These are phyloP conservation scores for Gamsiella multidivaricata DNA, from an alignment of 192 early-diverging fungal genomes.

Conservation along the genomic window DNA sequence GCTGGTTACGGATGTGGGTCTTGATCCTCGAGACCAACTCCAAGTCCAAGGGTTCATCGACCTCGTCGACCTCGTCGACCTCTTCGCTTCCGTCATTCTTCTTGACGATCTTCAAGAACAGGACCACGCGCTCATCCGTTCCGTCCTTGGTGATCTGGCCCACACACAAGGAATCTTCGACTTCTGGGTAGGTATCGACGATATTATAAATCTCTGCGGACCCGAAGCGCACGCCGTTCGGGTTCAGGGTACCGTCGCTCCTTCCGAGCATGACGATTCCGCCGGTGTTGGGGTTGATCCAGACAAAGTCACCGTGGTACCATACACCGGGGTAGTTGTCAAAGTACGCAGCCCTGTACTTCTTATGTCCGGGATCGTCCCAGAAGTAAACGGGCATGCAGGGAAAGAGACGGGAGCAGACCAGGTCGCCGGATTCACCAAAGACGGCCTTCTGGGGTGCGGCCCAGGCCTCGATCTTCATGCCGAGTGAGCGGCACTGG, in stretches of 20 bases:
- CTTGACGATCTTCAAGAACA: slow-evolving; percentile 89
- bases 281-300: slow-evolving; percentile 83
- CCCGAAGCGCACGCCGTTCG: slow-evolving; percentile 92
- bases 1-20: slow-evolving; percentile 78
- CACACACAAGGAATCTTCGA: slow-evolving; percentile 89
- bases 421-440: slow-evolving; percentile 87
- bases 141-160: slow-evolving; percentile 82
- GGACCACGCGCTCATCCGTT: slow-evolving; percentile 90
- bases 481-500: slow-evolving; percentile 91
- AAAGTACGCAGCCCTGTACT: slow-evolving; percentile 94
- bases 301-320: slow-evolving; percentile 97
- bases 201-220: slow-evolving; percentile 96
- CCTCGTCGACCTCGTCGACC: slow-evolving; percentile 68
- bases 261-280: slow-evolving; percentile 97
- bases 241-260: slow-evolving; percentile 93
- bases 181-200: slow-evolving; percentile 80
- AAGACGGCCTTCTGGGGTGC: slow-evolving; percentile 69
- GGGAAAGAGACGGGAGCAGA: slow-evolving; percentile 94
- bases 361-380: slow-evolving; percentile 74
- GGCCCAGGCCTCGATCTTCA: slow-evolving; percentile 94
- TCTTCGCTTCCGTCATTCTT: slow-evolving; percentile 64
- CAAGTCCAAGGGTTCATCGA: slow-evolving; percentile 68
- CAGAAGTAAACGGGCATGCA: slow-evolving; percentile 98
- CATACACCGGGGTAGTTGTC: slow-evolving; percentile 84
- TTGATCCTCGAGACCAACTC: slow-evolving; percentile 79